These are phyloP conservation scores for Corymbia maculata DNA, from an alignment of 345 rosid species.

Conservation along the genomic window DNA sequence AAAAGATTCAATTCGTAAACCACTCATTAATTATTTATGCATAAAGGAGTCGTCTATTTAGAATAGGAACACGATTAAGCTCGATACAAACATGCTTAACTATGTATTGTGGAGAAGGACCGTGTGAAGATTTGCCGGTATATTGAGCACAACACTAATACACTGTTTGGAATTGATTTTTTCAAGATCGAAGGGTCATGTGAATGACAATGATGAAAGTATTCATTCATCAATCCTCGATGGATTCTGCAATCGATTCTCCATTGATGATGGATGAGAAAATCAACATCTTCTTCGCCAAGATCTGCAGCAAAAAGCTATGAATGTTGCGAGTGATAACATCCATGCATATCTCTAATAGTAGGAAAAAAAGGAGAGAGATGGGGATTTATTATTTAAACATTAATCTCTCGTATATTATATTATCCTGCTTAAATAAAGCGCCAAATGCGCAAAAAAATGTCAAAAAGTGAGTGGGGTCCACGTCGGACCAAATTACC, in stretches of 20 bases:
- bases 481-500: not conserved
- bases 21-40: not conserved
- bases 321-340: not conserved
- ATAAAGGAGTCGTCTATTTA: not conserved
- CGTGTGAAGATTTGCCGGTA: rapidly evolving
- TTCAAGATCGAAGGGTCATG: not conserved
- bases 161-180: not conserved
- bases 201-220: not conserved
- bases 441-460: not conserved
- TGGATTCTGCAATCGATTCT: not conserved
- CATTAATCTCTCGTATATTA: not conserved
- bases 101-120: not conserved
- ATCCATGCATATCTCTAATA: not conserved
- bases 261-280: not conserved
- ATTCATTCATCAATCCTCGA: not conserved
- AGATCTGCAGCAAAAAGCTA: not conserved
- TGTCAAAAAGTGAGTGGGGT: not conserved
- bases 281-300: not conserved
- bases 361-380: not conserved
- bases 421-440: not conserved
- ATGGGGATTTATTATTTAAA: not conserved
- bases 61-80: not conserved
- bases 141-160: rapidly evolving
- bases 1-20: not conserved
- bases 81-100: not conserved